phyloP scores from a whole-genome alignment of 2,329 filamentous ascomycete species.

The Aspergillus clavatus region DNA sequence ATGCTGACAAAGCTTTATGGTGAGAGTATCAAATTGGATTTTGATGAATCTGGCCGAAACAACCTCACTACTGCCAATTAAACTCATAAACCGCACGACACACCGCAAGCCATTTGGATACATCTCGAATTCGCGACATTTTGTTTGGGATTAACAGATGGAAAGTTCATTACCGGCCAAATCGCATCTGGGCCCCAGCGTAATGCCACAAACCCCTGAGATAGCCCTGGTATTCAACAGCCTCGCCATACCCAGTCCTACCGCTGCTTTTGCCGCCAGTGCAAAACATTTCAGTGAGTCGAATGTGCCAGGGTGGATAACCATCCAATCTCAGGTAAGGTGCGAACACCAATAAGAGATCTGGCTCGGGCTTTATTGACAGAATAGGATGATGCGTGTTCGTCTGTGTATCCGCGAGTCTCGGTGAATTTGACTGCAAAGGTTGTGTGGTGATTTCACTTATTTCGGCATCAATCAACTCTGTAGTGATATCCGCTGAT shows the following conservation, averaged over 20 bases:
- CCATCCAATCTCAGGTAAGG: slow-evolving; percentile 79
- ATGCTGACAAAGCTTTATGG: no score
- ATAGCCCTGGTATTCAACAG: slow-evolving; percentile 90
- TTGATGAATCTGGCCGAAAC: background rate
- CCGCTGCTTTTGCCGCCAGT: slow-evolving; percentile 43
- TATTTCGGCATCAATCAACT: slow-evolving; percentile 86
- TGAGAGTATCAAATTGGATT: no score
- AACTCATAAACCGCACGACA: no score
- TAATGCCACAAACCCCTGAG: slow-evolving; percentile 77
- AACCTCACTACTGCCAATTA: no score
- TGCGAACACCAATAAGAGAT: slow-evolving; percentile 81
- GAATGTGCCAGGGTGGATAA: slow-evolving; percentile 94
- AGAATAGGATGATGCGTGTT: background rate
- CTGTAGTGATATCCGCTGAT: slow-evolving; percentile 73
- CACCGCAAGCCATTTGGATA: no score
- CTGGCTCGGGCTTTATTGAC: slow-evolving; percentile 76
- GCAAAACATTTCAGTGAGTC: slow-evolving; percentile 87
- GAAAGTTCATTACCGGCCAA: slow-evolving; percentile 53
- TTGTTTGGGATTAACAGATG: background rate
- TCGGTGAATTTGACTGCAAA: slow-evolving; percentile 12
- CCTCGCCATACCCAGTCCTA: slow-evolving; percentile 35
- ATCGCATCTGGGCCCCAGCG: slow-evolving; percentile 81
- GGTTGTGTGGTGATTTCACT: slow-evolving; percentile 50
- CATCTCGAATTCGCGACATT: no score
- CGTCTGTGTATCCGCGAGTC: slow-evolving; percentile 1